Base-by-base conservation (phyloP, 768 basidiomycete species). In the Amyloporia xantha region DNA sequence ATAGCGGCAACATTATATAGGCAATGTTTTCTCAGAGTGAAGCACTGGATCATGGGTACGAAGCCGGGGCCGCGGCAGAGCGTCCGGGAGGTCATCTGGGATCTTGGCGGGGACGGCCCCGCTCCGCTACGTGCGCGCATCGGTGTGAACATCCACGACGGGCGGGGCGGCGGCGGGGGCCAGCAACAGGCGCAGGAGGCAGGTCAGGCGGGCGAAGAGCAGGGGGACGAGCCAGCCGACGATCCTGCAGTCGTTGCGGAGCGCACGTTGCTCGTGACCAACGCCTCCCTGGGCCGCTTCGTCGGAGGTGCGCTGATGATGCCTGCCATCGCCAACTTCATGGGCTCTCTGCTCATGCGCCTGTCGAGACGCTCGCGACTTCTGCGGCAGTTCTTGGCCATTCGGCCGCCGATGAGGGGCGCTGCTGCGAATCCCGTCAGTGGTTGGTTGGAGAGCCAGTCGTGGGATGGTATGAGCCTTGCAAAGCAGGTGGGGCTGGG, bases 261-360 rank as follows among this genome's bases (percentile, higher is more conserved):
- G 55, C 75, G 77, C 52, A 74, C 78, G 36, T 75, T 85, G 46
- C 72, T 75, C 36, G 66, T 81, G 54, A 76, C 78, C 17, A 73
- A 77, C 15, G 69, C 76, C 15, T 80, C 82, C 0, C 59, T 87
- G 3, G 86, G 86, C 1, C 76, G 85, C 11, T 68, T 78, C 56
- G 64, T 90, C 41, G 83, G 81, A 19, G 85, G 86, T 3, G 84
- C 86, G 0, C 66, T 90, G 15, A 66, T 83, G 50, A 71, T 85
- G 44, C 87, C 87, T 0, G 73, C 74, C 6, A 78, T 90, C 54
- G 75, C 87, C 19, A 78, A 68, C 41, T 55, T 70, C 40, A 85
- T 86, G 84, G 87, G 87, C 0, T 58, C 66, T 9, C 53, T 85
- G 12, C 71, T 90, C 2, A 66, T 78, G 33, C 71, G 70, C 20